Base-by-base conservation (phyloP, 2,329 filamentous ascomycete genomes). In the Tolypocladium cylindrosporum region DNA sequence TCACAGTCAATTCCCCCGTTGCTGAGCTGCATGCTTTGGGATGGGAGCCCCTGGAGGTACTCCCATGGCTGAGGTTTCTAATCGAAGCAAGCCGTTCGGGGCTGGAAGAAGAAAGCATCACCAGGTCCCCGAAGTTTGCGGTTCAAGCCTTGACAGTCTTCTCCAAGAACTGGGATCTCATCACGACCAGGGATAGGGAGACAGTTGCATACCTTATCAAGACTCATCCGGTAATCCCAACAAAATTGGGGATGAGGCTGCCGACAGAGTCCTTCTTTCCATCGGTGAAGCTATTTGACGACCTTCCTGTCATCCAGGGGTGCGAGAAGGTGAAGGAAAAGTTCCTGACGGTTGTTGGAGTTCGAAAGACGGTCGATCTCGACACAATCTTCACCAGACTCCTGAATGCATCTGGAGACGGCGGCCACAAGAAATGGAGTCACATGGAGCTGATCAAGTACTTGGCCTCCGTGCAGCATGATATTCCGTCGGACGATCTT, bases 361-460 rank as follows among this genome's bases (percentile, higher is more conserved):
- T 99, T 34, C 86, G 94, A 59, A 97, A 97, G 75, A 99, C 94
- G 0, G 87, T 99, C 24, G 94, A 99, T 64, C 77, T 99, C 2
- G 91, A 91, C 39, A 93, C 95, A 37, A 95, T 99, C 37, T 97
- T 99, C 66, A 88, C 89, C 31, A 83, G 93, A 51, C 80, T 99
- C 50, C 81, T 97, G 63, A 86, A 82, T 55, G 79, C 81, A 19
- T 77, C 84, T 0, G 67, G 76, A 0, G 75, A 79, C 16, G 71
- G 71, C 11, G 76, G 78, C n/a, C 80, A 81, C 34, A 81, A 80
- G 60, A 86, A 86, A 70, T 96, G 90, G 90, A 97, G 91, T 59
- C 93, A 97, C 69, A 86, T 96, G 60, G 93, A 99, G 69, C 78
- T 99, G 34, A 91, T 99, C 72, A 93, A 91, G 65, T 99, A 99